Evolutionary conservation across 1,139 yeast genomes (phyloP), one percentile per base, ranked within the genome.

Genomic region (Taphrina betulina): DNA sequence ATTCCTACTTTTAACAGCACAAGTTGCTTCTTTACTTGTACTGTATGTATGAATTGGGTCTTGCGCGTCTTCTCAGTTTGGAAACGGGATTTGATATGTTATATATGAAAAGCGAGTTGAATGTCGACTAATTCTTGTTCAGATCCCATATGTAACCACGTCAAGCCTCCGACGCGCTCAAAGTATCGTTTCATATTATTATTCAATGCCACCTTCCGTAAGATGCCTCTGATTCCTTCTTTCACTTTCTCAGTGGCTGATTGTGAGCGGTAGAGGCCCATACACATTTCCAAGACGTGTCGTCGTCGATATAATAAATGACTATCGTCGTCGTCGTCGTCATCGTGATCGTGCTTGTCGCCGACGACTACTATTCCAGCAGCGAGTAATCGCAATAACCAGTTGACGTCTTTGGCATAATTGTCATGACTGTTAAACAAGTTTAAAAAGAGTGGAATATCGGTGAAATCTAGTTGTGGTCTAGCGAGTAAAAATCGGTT

Each of bases 401-500:
- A 58, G 31, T 17, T 44, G 38, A 53, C 41, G 34, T 44, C 36
- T 19, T 53, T 58, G 31, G 34, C 42, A 36, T 57, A 58, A 36
- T 48, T 48, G 20, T 33, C 38, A 14, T 28, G 28, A 3, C 55
- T 33, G 31, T 52, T 31, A 33, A 57, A 45, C 28, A 58, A 33
- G 24, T 35, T 50, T 45, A 48, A 33, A 33, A 52, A 53, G 51
- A 58, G 57, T 14, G 60, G 60, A 23, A 58, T 41, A 41, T 58
- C 60, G 31, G 33, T 22, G 22, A 58, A 33, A 36, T 58, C 60
- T 16, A 58, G 31, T 14, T 34, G 48, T 28, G 60, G 52, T 7
- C 60, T 42, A 22, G 58, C 58, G 31, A 58, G 36, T n/a, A 46
- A 41, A 35, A 57, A 58, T 12, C 55, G 57, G 33, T 58, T 57